Evolutionary conservation across 1,284 basidiomycete species (phyloP).

Genomic region (Ceratobasidium sp.): DNA sequence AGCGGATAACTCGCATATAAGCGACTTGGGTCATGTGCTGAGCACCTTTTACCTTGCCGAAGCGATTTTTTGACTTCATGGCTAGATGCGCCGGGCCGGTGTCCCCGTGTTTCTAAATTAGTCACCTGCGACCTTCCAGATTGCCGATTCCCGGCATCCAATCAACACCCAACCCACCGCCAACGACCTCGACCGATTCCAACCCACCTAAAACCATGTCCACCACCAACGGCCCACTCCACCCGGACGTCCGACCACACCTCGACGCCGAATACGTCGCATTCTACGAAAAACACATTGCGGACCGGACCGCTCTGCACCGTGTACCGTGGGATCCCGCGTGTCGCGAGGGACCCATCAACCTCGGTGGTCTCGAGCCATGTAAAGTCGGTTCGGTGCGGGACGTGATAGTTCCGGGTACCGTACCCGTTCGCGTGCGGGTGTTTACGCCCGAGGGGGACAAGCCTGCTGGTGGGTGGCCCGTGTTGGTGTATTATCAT

Average conservation of each 20-base stretch:
- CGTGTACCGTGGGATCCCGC: conserved; percentile 35
- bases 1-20: background rate
- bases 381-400: conserved; percentile 23
- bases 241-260: conserved; percentile 62
- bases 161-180: background rate
- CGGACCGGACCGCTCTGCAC: conserved; percentile 27
- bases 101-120: background rate
- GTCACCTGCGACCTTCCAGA: background rate
- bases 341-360: conserved; percentile 25
- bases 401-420: conserved; percentile 8
- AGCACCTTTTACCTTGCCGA: background rate
- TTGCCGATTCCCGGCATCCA: background rate
- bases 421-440: conserved; percentile 13
- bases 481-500: conserved; percentile 41
- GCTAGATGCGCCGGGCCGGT: background rate
- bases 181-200: background rate
- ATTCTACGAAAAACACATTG: conserved; percentile 61
- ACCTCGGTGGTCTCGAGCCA: conserved; percentile 34
- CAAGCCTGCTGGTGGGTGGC: conserved; percentile 37
- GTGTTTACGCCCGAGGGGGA: conserved; percentile 42
- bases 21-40: background rate
- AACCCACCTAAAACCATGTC: background rate
- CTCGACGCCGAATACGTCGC: conserved; percentile 69
- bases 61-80: background rate
- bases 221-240: conserved; percentile 58